These are phyloP conservation scores for Fusarium sp. DNA, from an alignment of 2,329 filamentous ascomycete species.

Conservation along the genomic window DNA sequence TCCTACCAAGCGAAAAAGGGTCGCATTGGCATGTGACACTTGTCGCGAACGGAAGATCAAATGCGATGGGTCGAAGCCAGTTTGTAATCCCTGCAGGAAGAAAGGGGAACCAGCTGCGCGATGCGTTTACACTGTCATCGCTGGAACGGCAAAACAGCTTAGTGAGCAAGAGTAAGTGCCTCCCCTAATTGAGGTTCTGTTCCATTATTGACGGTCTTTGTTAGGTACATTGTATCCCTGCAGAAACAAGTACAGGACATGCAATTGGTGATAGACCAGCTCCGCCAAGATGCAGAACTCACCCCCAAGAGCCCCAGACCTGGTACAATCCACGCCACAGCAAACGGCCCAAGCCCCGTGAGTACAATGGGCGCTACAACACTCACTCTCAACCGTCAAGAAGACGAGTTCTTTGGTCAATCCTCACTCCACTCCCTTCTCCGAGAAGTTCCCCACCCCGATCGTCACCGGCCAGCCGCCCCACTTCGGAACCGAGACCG, in stretches of 20 bases:
- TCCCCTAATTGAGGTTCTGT: no score
- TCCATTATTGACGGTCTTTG: no score
- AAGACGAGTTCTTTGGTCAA: background rate
- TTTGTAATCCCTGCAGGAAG: conserved; percentile 1
- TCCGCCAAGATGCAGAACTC: background rate
- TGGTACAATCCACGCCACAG: background rate
- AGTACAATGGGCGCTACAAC: conserved; percentile 12
- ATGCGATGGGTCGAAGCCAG: background rate
- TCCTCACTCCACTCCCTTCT: conserved; percentile 2
- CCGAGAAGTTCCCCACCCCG: background rate
- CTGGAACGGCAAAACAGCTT: background rate
- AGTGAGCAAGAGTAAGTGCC: background rate
- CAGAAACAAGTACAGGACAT: conserved; percentile 1
- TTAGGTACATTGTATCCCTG: background rate
- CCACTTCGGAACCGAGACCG: background rate
- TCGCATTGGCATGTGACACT: conserved; percentile 7
- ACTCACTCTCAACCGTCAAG: background rate
- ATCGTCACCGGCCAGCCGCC: no score
- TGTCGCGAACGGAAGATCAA: conserved; percentile 11
- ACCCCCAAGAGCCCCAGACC: background rate
- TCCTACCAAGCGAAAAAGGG: background rate
- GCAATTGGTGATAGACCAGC: background rate
- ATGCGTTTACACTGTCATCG: background rate
- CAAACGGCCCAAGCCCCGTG: background rate
- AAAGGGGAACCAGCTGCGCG: background rate